A percentile compares a stretch with the other conserved stretches of the same genome.
Evolutionary conservation across 371 early-diverging fungal genomes (phyloP).

Genomic region (Encephalitozoon romaleae): DNA sequence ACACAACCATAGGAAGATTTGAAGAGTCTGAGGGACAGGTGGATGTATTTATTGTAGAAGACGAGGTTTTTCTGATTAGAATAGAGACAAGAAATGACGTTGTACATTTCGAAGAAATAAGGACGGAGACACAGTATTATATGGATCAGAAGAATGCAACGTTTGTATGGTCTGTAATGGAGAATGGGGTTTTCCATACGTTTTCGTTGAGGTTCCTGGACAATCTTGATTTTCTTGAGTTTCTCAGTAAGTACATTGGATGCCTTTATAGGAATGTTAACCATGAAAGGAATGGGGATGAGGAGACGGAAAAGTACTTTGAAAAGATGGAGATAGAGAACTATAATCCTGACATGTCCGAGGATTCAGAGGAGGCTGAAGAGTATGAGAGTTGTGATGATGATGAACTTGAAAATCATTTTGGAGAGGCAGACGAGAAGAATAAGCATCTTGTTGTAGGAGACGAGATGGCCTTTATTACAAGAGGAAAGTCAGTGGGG

Average conservation of each 20-base stretch:
- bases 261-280: conserved; percentile 23
- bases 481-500: conserved; percentile 59
- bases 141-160: conserved; percentile 56
- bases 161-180: conserved; percentile 59
- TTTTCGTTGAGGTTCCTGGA: conserved; percentile 54
- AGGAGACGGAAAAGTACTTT: conserved; percentile 47
- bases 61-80: conserved; percentile 31
- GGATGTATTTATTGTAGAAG: conserved; percentile 10
- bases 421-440: conserved; percentile 28
- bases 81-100: conserved; percentile 53
- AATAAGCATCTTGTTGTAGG: conserved; percentile 56
- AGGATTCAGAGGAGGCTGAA: conserved; percentile 14
- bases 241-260: conserved; percentile 51
- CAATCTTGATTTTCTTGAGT: conserved; percentile 53
- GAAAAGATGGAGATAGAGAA: conserved; percentile 46
- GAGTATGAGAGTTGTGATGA: neutral
- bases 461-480: conserved; percentile 55
- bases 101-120: conserved; percentile 56
- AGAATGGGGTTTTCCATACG: conserved; percentile 40
- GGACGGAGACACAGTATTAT: conserved; percentile 57
- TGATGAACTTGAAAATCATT: conserved; percentile 18
- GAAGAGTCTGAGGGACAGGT: neutral
- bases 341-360: conserved; percentile 22
- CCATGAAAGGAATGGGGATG: conserved; percentile 24
- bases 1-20: neutral